These are phyloP conservation scores for Trifolium fragiferum DNA, from an alignment of 306 rosid genomes.

Conservation along the genomic window DNA sequence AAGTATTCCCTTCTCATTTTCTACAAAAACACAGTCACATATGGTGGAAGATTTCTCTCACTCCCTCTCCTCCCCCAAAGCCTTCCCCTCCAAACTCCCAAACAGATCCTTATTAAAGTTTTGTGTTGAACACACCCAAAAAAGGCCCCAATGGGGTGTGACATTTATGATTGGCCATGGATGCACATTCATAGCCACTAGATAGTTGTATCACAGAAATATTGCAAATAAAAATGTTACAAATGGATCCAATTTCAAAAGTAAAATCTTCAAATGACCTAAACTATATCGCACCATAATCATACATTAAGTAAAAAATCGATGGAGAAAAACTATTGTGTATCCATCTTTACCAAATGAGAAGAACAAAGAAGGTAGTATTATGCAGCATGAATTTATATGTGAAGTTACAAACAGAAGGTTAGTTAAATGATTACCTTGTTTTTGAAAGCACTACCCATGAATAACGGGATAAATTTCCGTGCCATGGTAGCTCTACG, in stretches of 20 bases:
- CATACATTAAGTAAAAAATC: slow-evolving; percentile 25
- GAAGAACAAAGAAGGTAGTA: not conserved
- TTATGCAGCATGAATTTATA: not conserved
- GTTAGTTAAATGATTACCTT: slow-evolving; percentile 61
- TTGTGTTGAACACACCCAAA: slow-evolving; percentile 14
- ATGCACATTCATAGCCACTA: slow-evolving; percentile 9
- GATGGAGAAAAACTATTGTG: not conserved
- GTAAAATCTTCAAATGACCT: slow-evolving; percentile 5
- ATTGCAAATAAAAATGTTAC: not conserved
- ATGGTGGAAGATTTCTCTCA: too few relatives aligned
- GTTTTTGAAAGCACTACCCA: slow-evolving; percentile 98
- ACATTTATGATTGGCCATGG: slow-evolving; percentile 8
- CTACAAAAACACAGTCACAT: too few relatives aligned
- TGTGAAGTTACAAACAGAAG: slow-evolving; percentile 18
- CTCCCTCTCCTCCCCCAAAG: too few relatives aligned
- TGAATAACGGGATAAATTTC: slow-evolving; percentile 92
- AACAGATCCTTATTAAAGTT: not conserved
- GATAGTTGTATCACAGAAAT: slow-evolving; percentile 17
- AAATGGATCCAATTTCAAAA: slow-evolving; percentile 32
- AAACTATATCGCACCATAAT: slow-evolving; percentile 27
- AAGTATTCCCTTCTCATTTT: too few relatives aligned
- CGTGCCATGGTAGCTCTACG: slow-evolving; percentile 86
- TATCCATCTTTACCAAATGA: slow-evolving; percentile 4
- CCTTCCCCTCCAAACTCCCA: too few relatives aligned
- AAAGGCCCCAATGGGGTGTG: not conserved